phyloP scores from a whole-genome alignment of 2,329 filamentous ascomycete species.

The Fusarium coicis region DNA sequence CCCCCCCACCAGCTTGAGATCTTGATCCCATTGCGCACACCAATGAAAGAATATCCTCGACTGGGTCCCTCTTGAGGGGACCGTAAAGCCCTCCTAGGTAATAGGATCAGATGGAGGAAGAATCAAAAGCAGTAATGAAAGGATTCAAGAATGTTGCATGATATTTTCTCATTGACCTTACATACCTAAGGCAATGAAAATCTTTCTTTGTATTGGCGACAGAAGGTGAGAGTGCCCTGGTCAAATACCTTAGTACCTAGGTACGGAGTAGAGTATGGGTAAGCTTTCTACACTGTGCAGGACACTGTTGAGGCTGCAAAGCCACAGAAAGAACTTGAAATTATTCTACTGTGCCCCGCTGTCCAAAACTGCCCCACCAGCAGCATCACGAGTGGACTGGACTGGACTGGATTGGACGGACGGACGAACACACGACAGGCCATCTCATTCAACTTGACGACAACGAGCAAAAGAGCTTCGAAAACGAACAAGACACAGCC shows the following conservation, averaged over 20 bases:
- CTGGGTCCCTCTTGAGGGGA: not conserved
- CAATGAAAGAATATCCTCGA: not conserved
- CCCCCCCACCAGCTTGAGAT: not conserved
- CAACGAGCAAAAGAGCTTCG: slow-evolving; percentile 3
- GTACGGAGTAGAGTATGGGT: not conserved
- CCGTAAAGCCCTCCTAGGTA: not conserved
- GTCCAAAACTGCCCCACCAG: slow-evolving; percentile 47
- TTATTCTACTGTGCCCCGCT: slow-evolving; percentile 40
- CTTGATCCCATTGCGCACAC: not conserved
- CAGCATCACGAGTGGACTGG: slow-evolving; percentile 27
- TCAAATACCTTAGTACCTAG: too few species aligned
- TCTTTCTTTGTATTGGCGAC: not conserved
- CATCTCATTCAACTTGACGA: slow-evolving; percentile 15
- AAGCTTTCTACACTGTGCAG: not conserved
- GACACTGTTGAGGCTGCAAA: slow-evolving; percentile 33
- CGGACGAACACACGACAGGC: slow-evolving; percentile 31
- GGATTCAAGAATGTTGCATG: not conserved
- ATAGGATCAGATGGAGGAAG: not conserved
- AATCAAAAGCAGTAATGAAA: not conserved
- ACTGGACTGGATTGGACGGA: not conserved
- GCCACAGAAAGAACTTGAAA: slow-evolving; percentile 28
- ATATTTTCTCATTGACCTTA: not conserved
- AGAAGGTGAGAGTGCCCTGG: not conserved
- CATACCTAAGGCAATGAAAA: not conserved
- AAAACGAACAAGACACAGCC: not conserved